Evolutionary conservation across 2,329 filamentous ascomycete genomes (phyloP), one percentile per base, ranked within the genome.

Genomic region (Pyrenochaeta sp.): DNA sequence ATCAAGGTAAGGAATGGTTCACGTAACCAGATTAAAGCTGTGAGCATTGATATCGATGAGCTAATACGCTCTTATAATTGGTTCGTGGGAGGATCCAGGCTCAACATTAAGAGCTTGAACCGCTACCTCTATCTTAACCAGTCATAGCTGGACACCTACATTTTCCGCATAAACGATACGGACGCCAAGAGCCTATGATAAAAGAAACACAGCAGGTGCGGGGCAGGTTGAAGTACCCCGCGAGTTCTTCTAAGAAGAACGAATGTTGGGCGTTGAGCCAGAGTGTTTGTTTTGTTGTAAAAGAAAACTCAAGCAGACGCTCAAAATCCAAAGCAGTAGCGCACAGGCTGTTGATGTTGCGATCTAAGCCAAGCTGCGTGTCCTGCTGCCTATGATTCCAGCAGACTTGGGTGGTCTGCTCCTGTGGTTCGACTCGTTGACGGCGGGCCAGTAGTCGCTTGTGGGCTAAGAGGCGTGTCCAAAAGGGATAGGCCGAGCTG

Each of bases 241-340:
- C 77, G 64, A 72, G 41, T 58, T 60, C 55, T 64, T 64, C 48
- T 34, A 27, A 41, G 54, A 60, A 67, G 56, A 76, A 71, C 42
- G 79, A 80, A 79, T 81, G 85, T 83, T 82, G 83, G 83, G 83
- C 82, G 85, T 89, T 89, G 86, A 89, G 83, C 82, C 82, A 85
- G 79, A 76, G 81, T 85, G 59, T 65, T 58, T 67, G 88, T 89
- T 89, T 88, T 82, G 86, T 90, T 89, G 85, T 80, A 87, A 89
- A 89, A 89, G 52, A 80, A 81, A 83, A 87, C 81, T 83, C 82
- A 83, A 80, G 84, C 84, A 82, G 75, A 78, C 77, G 80, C 78
- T 80, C 82, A 81, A 86, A 81, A 69, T 61, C 61, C 57, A 55
- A 59, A 73, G 71, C 73, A 74, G 71, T 69, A 72, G 71, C 61